Conservation (phyloP, 2,329 filamentous ascomycete genomes). For the Aspergillus oerlinghausenensis region DNA sequence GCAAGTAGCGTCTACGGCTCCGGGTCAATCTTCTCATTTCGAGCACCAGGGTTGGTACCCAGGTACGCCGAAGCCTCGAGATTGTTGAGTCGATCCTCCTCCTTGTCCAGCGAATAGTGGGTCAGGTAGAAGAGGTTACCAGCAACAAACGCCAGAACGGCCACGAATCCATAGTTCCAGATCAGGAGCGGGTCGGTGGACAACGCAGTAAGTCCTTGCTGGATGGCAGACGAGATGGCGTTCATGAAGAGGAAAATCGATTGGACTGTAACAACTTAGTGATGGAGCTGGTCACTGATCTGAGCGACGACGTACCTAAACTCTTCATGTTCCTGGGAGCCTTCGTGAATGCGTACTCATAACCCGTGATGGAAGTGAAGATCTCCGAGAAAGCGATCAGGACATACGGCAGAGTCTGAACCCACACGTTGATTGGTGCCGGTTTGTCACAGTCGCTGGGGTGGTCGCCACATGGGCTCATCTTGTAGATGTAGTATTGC, state of each 20-base stretch:
- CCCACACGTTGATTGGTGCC: constrained; percentile 60
- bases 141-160: constrained; percentile 58
- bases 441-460: constrained; percentile 47
- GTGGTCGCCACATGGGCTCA: constrained; percentile 55
- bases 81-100: constrained; percentile 65
- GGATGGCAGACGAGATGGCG: constrained; percentile 63
- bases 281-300: constrained; percentile 58
- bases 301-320: constrained; percentile 59
- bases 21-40: constrained; percentile 3
- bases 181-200: constrained; percentile 62
- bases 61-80: constrained; percentile 20
- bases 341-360: constrained; percentile 72
- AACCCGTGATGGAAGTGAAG: constrained; percentile 55
- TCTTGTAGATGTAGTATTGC: constrained; percentile 54
- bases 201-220: constrained; percentile 61
- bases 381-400: constrained; percentile 55
- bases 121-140: constrained; percentile 64
- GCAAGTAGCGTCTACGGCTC: neutral
- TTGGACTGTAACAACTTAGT: constrained; percentile 41
- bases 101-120: constrained; percentile 58
- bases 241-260: constrained; percentile 65
- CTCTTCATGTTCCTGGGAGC: constrained; percentile 75
- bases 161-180: constrained; percentile 67
- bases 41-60: constrained; percentile 5
- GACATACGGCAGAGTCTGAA: constrained; percentile 47